Evolutionary conservation across 257 asterid species (phyloP).

Genomic region (Ocimum tenuiflorum): DNA sequence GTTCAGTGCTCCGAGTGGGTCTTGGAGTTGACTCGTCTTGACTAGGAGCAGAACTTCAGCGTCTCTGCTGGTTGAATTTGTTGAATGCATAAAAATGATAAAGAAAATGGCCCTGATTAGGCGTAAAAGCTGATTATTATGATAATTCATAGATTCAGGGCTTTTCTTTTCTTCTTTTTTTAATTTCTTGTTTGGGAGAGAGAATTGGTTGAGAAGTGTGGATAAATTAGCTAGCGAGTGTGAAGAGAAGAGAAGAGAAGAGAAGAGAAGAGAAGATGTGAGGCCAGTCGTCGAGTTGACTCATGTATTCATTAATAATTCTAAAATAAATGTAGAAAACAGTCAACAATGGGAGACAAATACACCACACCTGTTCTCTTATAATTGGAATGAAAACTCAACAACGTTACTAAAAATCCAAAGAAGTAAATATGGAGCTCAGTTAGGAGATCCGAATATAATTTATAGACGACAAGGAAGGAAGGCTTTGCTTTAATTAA

Average conservation of each 20-base stretch:
- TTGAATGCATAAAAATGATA: slow-evolving; percentile 18
- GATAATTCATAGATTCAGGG: slow-evolving; percentile 24
- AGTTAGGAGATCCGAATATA: background rate
- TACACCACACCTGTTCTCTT: background rate
- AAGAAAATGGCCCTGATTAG: slow-evolving; percentile 17
- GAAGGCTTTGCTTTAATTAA: too few relatives aligned
- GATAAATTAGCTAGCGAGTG: too few relatives aligned
- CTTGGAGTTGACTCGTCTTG: slow-evolving; percentile 42
- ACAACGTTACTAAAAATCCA: background rate
- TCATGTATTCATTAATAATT: too few relatives aligned
- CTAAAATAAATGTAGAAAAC: background rate
- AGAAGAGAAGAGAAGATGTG: too few relatives aligned
- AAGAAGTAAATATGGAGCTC: background rate
- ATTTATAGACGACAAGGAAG: too few relatives aligned
- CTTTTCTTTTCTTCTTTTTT: background rate
- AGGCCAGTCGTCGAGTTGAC: too few relatives aligned
- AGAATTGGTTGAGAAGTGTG: too few relatives aligned
- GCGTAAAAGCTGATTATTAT: background rate
- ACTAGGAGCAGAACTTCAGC: slow-evolving; percentile 52
- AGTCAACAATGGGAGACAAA: background rate
- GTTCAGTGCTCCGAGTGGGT: slow-evolving; percentile 36
- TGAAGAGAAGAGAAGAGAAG: too few relatives aligned
- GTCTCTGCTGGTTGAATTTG: slow-evolving; percentile 40
- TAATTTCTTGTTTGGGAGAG: too few relatives aligned
- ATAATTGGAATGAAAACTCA: background rate